phyloP scores from a whole-genome alignment of 306 rosid genomes.

The Trifolium subterraneum region DNA sequence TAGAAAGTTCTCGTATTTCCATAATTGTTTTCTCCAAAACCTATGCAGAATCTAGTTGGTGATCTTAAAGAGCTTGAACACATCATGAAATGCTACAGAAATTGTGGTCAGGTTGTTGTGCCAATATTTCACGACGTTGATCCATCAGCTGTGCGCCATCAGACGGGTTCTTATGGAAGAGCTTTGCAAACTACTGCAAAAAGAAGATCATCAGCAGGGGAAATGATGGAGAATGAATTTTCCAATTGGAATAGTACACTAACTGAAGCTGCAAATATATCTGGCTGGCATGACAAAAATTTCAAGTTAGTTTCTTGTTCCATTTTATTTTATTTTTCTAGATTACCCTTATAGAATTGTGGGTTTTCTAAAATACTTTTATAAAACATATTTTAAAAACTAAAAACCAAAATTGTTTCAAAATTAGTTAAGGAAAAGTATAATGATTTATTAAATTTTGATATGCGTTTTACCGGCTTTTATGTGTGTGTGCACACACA shows the following conservation, averaged over 20 bases:
- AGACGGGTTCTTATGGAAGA: not conserved
- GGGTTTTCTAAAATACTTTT: too few relatives aligned
- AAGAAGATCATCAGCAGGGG: not conserved
- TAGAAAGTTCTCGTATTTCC: not conserved
- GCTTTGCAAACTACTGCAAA: not conserved
- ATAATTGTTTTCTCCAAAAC: not conserved
- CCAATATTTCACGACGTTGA: constrained; percentile 22
- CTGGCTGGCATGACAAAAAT: not conserved
- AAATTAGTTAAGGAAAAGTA: too few relatives aligned
- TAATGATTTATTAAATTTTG: too few relatives aligned
- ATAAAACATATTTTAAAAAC: too few relatives aligned
- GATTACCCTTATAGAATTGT: too few relatives aligned
- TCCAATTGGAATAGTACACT: not conserved
- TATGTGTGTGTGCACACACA: too few relatives aligned
- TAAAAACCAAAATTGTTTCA: too few relatives aligned
- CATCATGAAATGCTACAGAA: constrained; percentile 3
- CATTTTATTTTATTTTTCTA: too few relatives aligned
- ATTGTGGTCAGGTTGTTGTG: not conserved
- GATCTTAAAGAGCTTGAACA: constrained; percentile 30
- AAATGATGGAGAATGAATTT: not conserved
- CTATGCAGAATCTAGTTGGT: constrained; percentile 31
- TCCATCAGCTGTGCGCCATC: not conserved
- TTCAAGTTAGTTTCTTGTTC: too few relatives aligned
- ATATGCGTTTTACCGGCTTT: too few relatives aligned
- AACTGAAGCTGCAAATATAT: not conserved